These are phyloP conservation scores for Francoa sonchifolia DNA, from an alignment of 441 rosid genomes.

Conservation along the genomic window DNA sequence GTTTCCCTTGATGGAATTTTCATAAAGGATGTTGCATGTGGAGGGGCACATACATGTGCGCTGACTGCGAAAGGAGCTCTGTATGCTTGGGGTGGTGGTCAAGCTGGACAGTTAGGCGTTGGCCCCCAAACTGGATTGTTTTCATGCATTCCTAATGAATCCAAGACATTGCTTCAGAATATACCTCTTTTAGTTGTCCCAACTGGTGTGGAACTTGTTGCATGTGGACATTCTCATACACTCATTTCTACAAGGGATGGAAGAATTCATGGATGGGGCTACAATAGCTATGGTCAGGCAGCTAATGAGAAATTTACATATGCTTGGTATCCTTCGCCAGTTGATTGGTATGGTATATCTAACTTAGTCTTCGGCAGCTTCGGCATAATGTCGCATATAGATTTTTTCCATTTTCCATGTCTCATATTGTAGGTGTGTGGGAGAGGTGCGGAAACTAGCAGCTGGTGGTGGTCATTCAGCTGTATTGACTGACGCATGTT, in stretches of 20 bases:
- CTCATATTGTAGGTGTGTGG: constrained; percentile 63
- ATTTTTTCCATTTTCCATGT: constrained; percentile 3
- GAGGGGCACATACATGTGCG: constrained; percentile 86
- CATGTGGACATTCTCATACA: constrained; percentile 92
- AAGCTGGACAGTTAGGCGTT: constrained; percentile 81
- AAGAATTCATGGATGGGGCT: constrained; percentile 88
- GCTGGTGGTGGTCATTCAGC: constrained; percentile 98
- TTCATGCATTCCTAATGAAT: constrained; percentile 48
- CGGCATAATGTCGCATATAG: constrained; percentile 4
- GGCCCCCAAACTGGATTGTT: constrained; percentile 69
- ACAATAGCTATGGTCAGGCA: constrained; percentile 92
- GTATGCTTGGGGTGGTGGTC: constrained; percentile 95
- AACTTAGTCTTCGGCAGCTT: constrained; percentile 6
- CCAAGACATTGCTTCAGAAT: constrained; percentile 48
- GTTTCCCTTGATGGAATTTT: constrained; percentile 66
- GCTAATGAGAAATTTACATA: constrained; percentile 75
- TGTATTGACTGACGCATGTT: constrained; percentile 86
- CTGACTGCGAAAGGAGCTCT: constrained; percentile 66
- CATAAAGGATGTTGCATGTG: constrained; percentile 72
- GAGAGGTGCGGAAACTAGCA: constrained; percentile 80
- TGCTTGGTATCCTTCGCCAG: constrained; percentile 95
- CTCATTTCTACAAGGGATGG: constrained; percentile 67
- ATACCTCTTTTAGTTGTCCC: constrained; percentile 68
- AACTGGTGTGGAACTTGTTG: constrained; percentile 59
- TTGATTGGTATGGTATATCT: constrained; percentile 61